These are phyloP conservation scores for Leptodontidium sp. DNA, from an alignment of 2,329 filamentous ascomycete species.

Conservation along the genomic window DNA sequence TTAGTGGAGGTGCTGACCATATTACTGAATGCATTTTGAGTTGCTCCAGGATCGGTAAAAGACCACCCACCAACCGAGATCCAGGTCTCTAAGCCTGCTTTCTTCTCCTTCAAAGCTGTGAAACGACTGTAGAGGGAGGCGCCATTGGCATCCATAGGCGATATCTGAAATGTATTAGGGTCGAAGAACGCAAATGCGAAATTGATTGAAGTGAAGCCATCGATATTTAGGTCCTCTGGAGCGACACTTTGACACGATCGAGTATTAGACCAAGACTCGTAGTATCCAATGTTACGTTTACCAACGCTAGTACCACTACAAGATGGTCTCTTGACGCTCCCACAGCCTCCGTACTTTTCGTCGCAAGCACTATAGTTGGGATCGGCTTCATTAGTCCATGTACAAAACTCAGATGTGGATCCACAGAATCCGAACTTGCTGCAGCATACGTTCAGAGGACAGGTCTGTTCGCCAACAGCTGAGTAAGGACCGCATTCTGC, in stretches of 20 bases:
- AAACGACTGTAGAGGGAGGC: slow-evolving; percentile 17
- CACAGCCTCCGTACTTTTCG: no score
- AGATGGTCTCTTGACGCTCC: slow-evolving; percentile 8
- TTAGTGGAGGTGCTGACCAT: neutral
- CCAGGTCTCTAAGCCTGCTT: slow-evolving; percentile 21
- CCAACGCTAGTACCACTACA: slow-evolving; percentile 18
- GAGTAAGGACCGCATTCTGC: no score
- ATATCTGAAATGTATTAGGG: slow-evolving; percentile 44
- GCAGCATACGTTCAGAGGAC: no score
- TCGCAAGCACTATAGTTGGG: no score
- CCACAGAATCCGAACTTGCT: no score
- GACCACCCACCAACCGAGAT: slow-evolving; percentile 28
- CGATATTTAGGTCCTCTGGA: slow-evolving; percentile 1
- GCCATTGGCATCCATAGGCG: slow-evolving; percentile 40
- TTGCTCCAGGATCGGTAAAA: neutral
- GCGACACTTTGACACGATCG: slow-evolving; percentile 8
- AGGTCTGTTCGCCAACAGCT: no score
- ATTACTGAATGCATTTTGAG: slow-evolving; percentile 13
- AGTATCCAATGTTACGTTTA: slow-evolving; percentile 16
- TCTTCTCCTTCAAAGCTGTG: slow-evolving; percentile 27
- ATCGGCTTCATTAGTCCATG: no score
- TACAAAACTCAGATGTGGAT: no score
- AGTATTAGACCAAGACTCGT: slow-evolving; percentile 19
- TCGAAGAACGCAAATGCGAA: slow-evolving; percentile 54
- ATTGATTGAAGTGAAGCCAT: slow-evolving; percentile 39